Evolutionary conservation across 2,329 filamentous ascomycete species (phyloP), one percentile per base, ranked within the genome.

Genomic region (Zelopaecilomyces penicillatus): DNA sequence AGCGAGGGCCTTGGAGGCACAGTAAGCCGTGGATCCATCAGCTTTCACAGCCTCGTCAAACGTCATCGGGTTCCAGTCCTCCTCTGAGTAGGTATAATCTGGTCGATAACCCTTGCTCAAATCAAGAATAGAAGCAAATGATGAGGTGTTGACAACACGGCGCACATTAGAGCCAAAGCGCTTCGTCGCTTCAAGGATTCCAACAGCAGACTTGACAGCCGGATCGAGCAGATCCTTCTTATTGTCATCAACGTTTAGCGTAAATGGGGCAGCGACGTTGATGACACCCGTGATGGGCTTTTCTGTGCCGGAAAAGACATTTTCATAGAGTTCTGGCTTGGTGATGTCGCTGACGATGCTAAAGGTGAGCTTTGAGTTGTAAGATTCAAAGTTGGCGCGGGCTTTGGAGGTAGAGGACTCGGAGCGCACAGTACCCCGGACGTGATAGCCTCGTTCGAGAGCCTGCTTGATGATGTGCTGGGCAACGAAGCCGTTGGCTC

Each of bases 181-280:
- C 43, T 71, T 65, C 37, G 74, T 62, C 0, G 75, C 74, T 36
- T 65, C 60, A 4, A 80, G 63, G 5, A 80, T 58, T 4, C 69
- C 68, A 0, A 62, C 63, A 0, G 74, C 77, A 7, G 75, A 75
- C 11, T 70, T 68, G 38, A 81, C 68, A 5, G 76, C 76, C 0
- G 76, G 77, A 39, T 77, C 68, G 7, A 80, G 64, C 27, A 80
- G 65, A 37, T 75, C 71, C 12, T 57, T 62, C 7, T 64, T 57
- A 5, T 64, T 64, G 45, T 71, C 68, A 3, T 76, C 73, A 39
- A 82, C 73, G 40, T 80, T 79, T 59, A 81, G 76, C 54, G 85
- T 82, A 67, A 86, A 90, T 0, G 87, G 85, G 0, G 77, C 82
- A 2, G 85, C 83, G 5, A 83, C 87, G 60, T 88, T 83, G 42